Percentiles rank a stretch among this genome's conserved stretches.
Evolutionary conservation across 108 stramenopile genomes (phyloP).

Genomic region (Chaetoceros tenuissimus): DNA sequence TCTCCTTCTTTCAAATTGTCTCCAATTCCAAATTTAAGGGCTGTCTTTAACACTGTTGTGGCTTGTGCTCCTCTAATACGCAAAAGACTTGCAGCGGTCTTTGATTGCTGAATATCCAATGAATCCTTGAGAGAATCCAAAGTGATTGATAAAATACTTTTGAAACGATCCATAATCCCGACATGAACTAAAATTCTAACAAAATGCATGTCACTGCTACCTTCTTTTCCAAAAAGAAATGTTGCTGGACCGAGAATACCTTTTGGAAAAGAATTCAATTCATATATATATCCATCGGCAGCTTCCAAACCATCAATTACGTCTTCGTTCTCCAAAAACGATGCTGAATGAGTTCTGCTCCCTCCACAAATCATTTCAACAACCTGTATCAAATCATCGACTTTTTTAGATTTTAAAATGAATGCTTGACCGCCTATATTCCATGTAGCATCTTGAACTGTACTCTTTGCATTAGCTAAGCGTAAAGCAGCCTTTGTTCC

Average conservation of each 20-base stretch:
- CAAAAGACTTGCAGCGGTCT: too few relatives aligned
- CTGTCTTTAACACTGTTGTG: slow-evolving; percentile 5
- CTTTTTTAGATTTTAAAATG: slow-evolving; percentile 5
- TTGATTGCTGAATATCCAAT: too few relatives aligned
- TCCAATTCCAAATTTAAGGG: slow-evolving; percentile 3
- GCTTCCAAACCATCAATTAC: slow-evolving; percentile 11
- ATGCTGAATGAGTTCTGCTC: slow-evolving; percentile 2
- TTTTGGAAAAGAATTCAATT: slow-evolving; percentile 19
- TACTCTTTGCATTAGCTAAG: slow-evolving; percentile 31
- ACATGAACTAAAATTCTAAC: slow-evolving; percentile 22
- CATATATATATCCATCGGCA: slow-evolving; percentile 27
- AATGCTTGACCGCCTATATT: slow-evolving; percentile 24
- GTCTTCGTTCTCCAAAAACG: slow-evolving; percentile 14
- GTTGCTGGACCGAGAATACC: slow-evolving; percentile 22
- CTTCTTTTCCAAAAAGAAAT: slow-evolving; percentile 16
- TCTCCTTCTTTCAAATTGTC: not conserved
- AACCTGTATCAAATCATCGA: slow-evolving; percentile 7
- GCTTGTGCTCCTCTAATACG: slow-evolving; percentile 21
- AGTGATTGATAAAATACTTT: too few relatives aligned
- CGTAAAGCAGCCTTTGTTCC: slow-evolving; percentile 64
- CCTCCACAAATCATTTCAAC: slow-evolving; percentile 18
- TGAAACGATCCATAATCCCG: too few relatives aligned
- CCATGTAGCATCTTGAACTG: slow-evolving; percentile 67
- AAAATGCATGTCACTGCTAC: not conserved
- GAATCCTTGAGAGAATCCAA: too few relatives aligned